Evolutionary conservation across 2,329 filamentous ascomycete genomes (phyloP), one percentile per base, ranked within the genome.

Genomic region (Diaporthe vexans): DNA sequence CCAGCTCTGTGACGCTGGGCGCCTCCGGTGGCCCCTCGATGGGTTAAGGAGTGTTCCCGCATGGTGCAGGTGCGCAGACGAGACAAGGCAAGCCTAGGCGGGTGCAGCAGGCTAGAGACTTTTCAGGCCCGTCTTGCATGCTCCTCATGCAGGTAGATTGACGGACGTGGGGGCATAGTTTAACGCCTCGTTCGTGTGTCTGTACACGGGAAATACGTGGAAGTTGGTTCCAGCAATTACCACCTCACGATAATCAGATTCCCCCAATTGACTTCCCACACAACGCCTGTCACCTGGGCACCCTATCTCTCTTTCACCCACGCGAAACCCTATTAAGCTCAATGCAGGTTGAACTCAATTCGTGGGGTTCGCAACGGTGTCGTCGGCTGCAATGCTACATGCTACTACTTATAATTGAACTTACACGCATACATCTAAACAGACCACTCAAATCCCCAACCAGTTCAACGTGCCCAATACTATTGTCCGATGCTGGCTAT

Each of bases 101-200:
- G 29, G 52, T 61, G 63, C 63, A 67, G 29, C 17, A 67, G 51
- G 71, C 67, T 73, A 75, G 71, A 74, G 61, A 63, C 48, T 63
- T 11, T 74, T 74, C 70, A 61, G 74, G 71, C 40, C 63, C 46
- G 33, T 72, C 74, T 48, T 76, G 75, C 75, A 76, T 61, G 48
- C 48, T 33, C 37, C 46, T 57, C 54, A 59, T 71, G 68, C 26
- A 73, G 46, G 67, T 43, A 46, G 57, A 57, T 43, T 43, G 56
- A 67, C 26, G 24, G 46, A n/a, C 67, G 72, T 74, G 72, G 72
- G 74, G 74, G 74, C 54, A 46, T 35, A 24, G 59, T 51, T 54
- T 37, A 26, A 13, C 43, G 48, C 35, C 19, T 17, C 4, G 37
- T 26, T 6, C 26, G 10, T 51, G 19, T 48, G 46, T 6, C 7